Evolutionary conservation across 2,329 filamentous ascomycete genomes (phyloP), one percentile per base, ranked within the genome.

Genomic region (Xylaria sp.): DNA sequence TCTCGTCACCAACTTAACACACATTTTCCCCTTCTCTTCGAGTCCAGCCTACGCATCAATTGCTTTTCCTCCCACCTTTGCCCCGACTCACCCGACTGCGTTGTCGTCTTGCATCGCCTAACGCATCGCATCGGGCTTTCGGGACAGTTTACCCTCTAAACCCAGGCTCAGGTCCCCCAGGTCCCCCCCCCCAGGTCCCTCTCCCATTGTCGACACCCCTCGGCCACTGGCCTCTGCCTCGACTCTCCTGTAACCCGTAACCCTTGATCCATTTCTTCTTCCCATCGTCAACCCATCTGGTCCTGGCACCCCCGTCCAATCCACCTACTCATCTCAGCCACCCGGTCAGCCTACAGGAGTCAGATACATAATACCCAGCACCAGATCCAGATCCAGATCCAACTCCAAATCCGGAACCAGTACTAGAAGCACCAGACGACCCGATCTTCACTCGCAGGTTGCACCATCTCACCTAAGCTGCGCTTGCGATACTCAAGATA

Each of bases 401-500:
- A 30, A 5, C 4, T 30, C 23, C 23, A 30, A 30, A 30, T 30
- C 23, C 23, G 5, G 23, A 30, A 30, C 23, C 23, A 30, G 23
- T 30, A 30, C 23, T 30, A 30, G 23, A 30, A 30, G 23, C 23
- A 30, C 23, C 23, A 30, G 23, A 30, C 23, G 23, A 56, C 61
- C 63, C 67, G 66, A 67, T 69, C 67, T 63, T 63, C 65, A 42
- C 8, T 63, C 66, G 66, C 54, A 11, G 7, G 49, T 35, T 35
- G 23, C 11, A 63, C 63, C 66, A 51, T 62, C 62, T 65, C 44
- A 56, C 57, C 49, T 55, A 4, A 30, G 23, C 63, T 63, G 62
- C 65, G 57, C 64, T 65, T 61, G 63, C 68, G 67, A 69, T 70
- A 69, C 4, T 34, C 23, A 68, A 66, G 61, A 60, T 64, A 23